Conservation (phyloP, 2,329 filamentous ascomycete species). For the Raffaelea deltoideospora region DNA sequence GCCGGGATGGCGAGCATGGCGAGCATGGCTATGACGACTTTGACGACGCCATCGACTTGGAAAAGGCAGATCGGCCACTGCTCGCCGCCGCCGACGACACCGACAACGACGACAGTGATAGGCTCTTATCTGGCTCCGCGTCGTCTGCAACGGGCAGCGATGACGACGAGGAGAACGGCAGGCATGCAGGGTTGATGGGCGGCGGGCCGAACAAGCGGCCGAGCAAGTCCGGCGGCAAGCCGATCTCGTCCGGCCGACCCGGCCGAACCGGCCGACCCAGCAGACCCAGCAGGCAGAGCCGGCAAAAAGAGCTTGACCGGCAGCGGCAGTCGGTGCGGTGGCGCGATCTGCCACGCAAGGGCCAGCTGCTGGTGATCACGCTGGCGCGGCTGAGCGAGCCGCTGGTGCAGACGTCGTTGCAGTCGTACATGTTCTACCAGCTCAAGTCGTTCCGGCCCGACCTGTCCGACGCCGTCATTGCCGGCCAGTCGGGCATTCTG, state of each 20-base stretch:
- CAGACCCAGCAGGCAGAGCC: not conserved
- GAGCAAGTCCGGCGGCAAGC: no score
- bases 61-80: not conserved
- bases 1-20: not conserved
- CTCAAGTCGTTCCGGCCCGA: slow-evolving; percentile 56
- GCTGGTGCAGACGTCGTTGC: slow-evolving; percentile 60
- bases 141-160: no score
- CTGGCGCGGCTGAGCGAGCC: slow-evolving; percentile 70
- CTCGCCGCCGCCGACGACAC: not conserved
- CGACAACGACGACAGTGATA: not conserved
- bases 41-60: not conserved
- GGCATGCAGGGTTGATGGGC: no score
- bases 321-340: slow-evolving; percentile 33
- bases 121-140: no score
- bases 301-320: not conserved
- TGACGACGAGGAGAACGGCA: no score
- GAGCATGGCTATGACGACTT: not conserved
- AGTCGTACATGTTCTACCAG: slow-evolving; percentile 79
- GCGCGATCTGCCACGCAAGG: slow-evolving; percentile 59
- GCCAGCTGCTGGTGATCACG: slow-evolving; percentile 63
- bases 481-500: slow-evolving; percentile 62
- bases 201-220: no score
- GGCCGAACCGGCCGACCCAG: no score
- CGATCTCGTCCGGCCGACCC: no score
- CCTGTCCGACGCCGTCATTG: slow-evolving; percentile 48